Conservation (phyloP, 208 protist genomes). For the Crithidia acanthocephali region DNA sequence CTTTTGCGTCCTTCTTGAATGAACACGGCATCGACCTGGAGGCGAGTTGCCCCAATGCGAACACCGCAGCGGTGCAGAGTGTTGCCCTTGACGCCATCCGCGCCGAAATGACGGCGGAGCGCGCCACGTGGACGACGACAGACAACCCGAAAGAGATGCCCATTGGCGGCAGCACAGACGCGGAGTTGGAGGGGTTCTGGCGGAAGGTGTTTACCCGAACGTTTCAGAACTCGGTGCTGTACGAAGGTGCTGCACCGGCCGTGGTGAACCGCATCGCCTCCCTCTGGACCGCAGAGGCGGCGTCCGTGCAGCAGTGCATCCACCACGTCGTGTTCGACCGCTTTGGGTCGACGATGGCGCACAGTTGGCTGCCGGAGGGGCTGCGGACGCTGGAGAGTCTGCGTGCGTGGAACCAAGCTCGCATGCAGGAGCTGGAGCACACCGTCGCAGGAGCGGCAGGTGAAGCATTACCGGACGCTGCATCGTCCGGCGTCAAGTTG, state of each 20-base stretch:
- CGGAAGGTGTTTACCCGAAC: slow-evolving; percentile 36
- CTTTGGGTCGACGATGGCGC: slow-evolving; percentile 51
- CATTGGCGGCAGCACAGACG: slow-evolving; percentile 48
- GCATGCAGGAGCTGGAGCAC: not conserved
- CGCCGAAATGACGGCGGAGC: slow-evolving; percentile 16
- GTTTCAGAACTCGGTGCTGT: slow-evolving; percentile 18
- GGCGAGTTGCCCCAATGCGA: slow-evolving; percentile 20
- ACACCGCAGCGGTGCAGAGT: slow-evolving; percentile 2
- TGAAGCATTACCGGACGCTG: not conserved
- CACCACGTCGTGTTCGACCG: slow-evolving; percentile 35
- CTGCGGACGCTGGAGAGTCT: slow-evolving; percentile 49
- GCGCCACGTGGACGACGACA: slow-evolving; percentile 20
- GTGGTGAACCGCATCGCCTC: slow-evolving; percentile 9
- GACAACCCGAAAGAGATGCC: slow-evolving; percentile 61
- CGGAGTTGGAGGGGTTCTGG: slow-evolving; percentile 49
- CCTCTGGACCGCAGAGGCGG: slow-evolving; percentile 5
- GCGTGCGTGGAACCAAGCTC: slow-evolving; percentile 39
- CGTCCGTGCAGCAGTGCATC: slow-evolving; percentile 17
- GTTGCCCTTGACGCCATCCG: slow-evolving; percentile 16
- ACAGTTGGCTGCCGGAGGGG: slow-evolving; percentile 59
- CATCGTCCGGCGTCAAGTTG: no score
- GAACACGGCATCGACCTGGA: slow-evolving; percentile 30
- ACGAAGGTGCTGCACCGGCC: slow-evolving; percentile 12
- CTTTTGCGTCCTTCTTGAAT: slow-evolving; percentile 48
- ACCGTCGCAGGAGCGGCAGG: not conserved